Evolutionary conservation across 495 filamentous ascomycete species (phyloP).

Genomic region (Hyaloscypha hepaticicola): DNA sequence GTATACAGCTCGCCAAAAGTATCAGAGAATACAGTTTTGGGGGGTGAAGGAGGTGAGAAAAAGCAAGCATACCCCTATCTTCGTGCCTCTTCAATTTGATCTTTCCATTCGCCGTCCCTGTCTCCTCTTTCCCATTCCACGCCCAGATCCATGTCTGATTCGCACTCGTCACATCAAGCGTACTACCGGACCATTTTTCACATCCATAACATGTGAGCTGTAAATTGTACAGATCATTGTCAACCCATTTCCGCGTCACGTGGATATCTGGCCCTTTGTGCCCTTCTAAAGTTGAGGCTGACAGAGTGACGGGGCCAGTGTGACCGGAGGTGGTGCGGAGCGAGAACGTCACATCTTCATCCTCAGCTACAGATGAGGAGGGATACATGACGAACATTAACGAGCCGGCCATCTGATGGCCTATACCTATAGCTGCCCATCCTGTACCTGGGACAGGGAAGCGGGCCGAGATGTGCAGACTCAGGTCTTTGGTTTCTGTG

Average conservation of each 20-base stretch:
- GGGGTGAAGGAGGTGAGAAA: background rate
- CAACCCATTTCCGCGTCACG: conserved; percentile 10
- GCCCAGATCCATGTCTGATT: conserved; percentile 21
- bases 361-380: background rate
- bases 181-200: background rate
- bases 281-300: background rate
- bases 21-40: background rate
- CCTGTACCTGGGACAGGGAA: background rate
- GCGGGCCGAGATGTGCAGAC: conserved; percentile 11
- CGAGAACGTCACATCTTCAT: background rate
- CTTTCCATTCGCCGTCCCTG: background rate
- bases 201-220: conserved; percentile 20
- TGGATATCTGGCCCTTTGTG: background rate
- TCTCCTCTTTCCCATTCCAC: background rate
- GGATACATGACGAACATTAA: conserved; percentile 22
- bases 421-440: conserved; percentile 17
- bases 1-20: background rate
- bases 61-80: background rate
- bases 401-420: conserved; percentile 10
- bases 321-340: conserved; percentile 3
- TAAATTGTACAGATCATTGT: background rate
- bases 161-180: background rate
- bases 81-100: background rate
- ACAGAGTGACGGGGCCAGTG: background rate
- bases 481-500: conserved; percentile 9